Percentiles rank a stretch among this genome's conserved stretches.
phyloP scores from a whole-genome alignment of 352 stramenopile species.

The Pythium aphanidermatum region DNA sequence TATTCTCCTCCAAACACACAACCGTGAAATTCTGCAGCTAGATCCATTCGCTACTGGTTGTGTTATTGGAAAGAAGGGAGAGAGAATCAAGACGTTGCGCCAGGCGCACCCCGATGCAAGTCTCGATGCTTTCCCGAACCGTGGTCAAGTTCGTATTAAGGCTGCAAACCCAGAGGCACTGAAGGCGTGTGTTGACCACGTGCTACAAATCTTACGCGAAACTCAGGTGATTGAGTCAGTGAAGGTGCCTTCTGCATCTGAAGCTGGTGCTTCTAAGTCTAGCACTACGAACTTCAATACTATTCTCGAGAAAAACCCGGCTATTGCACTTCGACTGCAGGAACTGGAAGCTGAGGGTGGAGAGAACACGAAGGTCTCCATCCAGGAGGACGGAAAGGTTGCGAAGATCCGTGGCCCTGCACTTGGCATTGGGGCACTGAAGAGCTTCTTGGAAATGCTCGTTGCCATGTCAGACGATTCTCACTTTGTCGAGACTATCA shows the following conservation, averaged over 20 bases:
- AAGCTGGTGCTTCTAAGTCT: neutral
- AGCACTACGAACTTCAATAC: conserved; percentile 41
- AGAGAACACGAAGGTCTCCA: conserved; percentile 51
- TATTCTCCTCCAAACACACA: conserved; percentile 63
- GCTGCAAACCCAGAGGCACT: conserved; percentile 45
- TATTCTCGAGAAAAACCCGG: conserved; percentile 45
- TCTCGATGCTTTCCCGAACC: conserved; percentile 64
- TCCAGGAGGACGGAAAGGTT: conserved; percentile 59
- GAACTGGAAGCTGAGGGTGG: conserved; percentile 72
- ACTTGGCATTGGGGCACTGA: conserved; percentile 60
- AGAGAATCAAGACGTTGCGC: conserved; percentile 70
- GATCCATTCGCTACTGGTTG: conserved; percentile 66
- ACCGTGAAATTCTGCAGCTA: conserved; percentile 68
- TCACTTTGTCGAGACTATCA: conserved; percentile 61
- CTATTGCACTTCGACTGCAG: conserved; percentile 51
- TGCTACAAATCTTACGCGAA: conserved; percentile 57
- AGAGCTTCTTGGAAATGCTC: conserved; percentile 74
- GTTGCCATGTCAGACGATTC: conserved; percentile 29
- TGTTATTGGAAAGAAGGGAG: conserved; percentile 77
- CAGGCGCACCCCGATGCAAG: conserved; percentile 51
- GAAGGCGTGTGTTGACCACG: conserved; percentile 47
- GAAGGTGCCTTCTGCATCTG: conserved; percentile 21
- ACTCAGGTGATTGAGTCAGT: conserved; percentile 63
- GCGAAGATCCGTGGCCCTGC: conserved; percentile 68
- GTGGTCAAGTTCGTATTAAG: conserved; percentile 69